A percentile compares a stretch with the other conserved stretches of the same genome.
Evolutionary conservation across 192 early-diverging fungal genomes (phyloP).

Genomic region (Diversispora epigaea): DNA sequence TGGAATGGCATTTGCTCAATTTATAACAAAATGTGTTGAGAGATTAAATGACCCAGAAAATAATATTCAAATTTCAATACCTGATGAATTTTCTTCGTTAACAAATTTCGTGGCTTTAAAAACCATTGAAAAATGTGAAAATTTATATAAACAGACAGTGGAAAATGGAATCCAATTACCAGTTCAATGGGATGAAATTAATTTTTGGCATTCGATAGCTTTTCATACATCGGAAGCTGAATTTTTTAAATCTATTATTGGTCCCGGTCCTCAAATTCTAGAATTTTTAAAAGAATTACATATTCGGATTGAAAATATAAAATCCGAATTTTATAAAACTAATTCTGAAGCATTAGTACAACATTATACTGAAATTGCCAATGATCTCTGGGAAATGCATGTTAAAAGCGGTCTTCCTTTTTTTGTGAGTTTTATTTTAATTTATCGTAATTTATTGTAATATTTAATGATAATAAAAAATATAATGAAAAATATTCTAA

Average conservation of each 20-base stretch:
- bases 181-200: slow-evolving; percentile 7
- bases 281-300: neutral
- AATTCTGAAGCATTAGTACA: slow-evolving; percentile 21
- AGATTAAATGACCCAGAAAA: slow-evolving; percentile 17
- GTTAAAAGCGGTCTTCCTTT: neutral
- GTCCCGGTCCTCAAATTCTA: neutral
- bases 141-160: neutral
- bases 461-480: neutral
- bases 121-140: neutral
- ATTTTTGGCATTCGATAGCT: neutral
- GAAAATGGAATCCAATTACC: neutral
- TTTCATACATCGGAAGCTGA: neutral
- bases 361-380: neutral
- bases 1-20: slow-evolving; percentile 13
- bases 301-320: neutral
- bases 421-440: slow-evolving; percentile 2
- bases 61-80: slow-evolving; percentile 13
- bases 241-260: slow-evolving; percentile 14
- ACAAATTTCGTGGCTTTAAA: slow-evolving; percentile 8
- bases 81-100: slow-evolving; percentile 13
- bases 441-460: neutral
- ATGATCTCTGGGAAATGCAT: neutral
- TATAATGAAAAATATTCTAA: neutral
- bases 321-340: neutral
- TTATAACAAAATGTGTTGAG: slow-evolving; percentile 19